Evolutionary conservation across 2,329 filamentous ascomycete species (phyloP).

Genomic region (Talaromyces sp.): DNA sequence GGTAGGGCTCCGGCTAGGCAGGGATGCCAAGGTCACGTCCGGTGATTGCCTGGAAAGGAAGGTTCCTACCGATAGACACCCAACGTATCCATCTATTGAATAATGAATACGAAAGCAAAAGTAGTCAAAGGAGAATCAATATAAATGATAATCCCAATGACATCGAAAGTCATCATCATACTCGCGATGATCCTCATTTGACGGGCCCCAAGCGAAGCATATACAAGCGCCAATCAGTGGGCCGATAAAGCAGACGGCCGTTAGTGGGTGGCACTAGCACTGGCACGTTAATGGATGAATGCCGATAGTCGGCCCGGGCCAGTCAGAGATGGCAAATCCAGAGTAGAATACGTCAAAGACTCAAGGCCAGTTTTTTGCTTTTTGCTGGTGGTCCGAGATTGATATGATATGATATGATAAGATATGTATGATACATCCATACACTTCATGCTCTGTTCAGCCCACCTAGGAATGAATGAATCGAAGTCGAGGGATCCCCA

Average conservation of each 20-base stretch:
- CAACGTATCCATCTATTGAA: background rate
- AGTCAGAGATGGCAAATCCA: background rate
- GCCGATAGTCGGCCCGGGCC: background rate
- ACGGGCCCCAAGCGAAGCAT: background rate
- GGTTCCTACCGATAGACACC: background rate
- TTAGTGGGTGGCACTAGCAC: background rate
- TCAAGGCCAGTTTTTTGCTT: background rate
- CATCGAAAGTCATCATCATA: conserved; percentile 1
- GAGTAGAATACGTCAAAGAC: background rate
- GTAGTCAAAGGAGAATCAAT: background rate
- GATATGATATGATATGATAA: background rate
- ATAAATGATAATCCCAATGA: background rate
- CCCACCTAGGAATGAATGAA: no score
- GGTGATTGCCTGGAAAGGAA: background rate
- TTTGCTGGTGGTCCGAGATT: background rate
- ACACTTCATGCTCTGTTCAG: background rate
- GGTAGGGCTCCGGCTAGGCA: background rate
- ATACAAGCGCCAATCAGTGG: background rate
- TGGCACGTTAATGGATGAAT: background rate
- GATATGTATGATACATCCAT: conserved; percentile 2
- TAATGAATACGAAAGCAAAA: background rate
- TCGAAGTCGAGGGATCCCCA: background rate
- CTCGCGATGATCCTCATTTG: background rate
- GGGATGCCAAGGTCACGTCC: conserved; percentile 5
- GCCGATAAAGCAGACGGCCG: background rate